These are phyloP conservation scores for Pleurozium schreberi DNA, from an alignment of 225 moss, liverwort and hornwort genomes.

Conservation along the genomic window DNA sequence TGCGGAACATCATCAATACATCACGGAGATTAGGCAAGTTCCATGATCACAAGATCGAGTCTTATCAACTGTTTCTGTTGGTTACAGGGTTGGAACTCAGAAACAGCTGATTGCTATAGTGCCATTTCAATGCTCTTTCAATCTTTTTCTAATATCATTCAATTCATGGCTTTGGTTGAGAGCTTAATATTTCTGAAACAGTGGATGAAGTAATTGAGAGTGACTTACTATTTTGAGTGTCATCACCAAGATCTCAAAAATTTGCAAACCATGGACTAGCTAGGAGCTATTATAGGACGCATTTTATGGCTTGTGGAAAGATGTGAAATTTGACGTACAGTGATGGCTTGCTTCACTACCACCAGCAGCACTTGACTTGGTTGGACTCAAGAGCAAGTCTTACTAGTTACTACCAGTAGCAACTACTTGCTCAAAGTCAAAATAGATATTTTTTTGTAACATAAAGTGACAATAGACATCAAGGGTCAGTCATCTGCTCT, in stretches of 20 bases:
- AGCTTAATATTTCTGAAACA: background rate
- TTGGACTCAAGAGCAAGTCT: no score
- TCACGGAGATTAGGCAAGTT: background rate
- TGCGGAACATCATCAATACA: background rate
- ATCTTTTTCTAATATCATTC: no score
- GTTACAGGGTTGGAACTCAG: background rate
- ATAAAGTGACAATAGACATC: no score
- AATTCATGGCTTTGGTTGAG: background rate
- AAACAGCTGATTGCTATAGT: background rate
- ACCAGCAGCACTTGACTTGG: no score
- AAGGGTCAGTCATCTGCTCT: no score
- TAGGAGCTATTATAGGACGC: no score
- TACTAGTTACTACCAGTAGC: no score
- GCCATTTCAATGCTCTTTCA: background rate
- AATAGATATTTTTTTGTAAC: background rate
- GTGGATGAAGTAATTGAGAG: background rate
- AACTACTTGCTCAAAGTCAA: background rate
- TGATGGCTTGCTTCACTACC: conserved; percentile 13
- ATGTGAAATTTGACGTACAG: background rate
- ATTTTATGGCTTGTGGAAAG: background rate
- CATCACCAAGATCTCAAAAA: background rate
- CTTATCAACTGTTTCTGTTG: background rate
- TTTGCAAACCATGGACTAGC: background rate
- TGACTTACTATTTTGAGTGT: background rate
- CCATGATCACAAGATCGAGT: background rate